Base-by-base conservation (phyloP, 306 rosid species). In the Acacia confusa region DNA sequence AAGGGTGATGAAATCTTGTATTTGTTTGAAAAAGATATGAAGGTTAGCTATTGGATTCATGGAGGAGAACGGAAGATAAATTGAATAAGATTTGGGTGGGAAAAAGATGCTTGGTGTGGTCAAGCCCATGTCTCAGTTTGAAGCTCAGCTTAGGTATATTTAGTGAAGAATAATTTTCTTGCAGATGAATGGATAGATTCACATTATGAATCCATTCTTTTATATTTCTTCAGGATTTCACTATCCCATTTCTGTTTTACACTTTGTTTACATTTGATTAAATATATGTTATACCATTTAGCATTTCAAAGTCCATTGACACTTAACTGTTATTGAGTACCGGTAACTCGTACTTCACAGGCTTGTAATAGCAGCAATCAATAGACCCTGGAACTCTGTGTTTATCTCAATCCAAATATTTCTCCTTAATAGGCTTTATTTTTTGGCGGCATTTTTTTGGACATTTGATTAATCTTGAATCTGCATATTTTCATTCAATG, bases 291-390 rank as follows among this genome's bases (percentile, higher is more conserved):
- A 52, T 66, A 73, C 7, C 11, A 25, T 53, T 22, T 38, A 43
- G 53, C 27, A 66, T 83, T 70, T 64, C 53, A 47, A 44, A 47
- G 66, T 82, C 70, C 79, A 52, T 44, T 72, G 71, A 32, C 67
- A 17, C n/a, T 64, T 82, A 19, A 22, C 52, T 44, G 43, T 45
- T 58, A 58, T 63, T 30, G 9, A 77, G 58, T 38, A 64, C 63
- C 64, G 27, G 72, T 28, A 47, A 60, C 71, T 82, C 43, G 9
- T 13, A 34, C 27, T 76, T 3, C 9, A 25, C 61, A 71, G 25
- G 61, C 34, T 72, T 50, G 75, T 48, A 63, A 71, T 60, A 50
- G 25, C 71, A 64, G 30, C 32, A 22, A 57, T 2, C 30, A 9
- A 57, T 8, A 57, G 12, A 57, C 6, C 64, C 28, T 22, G 64